Percentiles rank a stretch among this genome's conserved stretches.
phyloP scores from a whole-genome alignment of 2,329 filamentous ascomycete species.

The Aureobasidium sp. region DNA sequence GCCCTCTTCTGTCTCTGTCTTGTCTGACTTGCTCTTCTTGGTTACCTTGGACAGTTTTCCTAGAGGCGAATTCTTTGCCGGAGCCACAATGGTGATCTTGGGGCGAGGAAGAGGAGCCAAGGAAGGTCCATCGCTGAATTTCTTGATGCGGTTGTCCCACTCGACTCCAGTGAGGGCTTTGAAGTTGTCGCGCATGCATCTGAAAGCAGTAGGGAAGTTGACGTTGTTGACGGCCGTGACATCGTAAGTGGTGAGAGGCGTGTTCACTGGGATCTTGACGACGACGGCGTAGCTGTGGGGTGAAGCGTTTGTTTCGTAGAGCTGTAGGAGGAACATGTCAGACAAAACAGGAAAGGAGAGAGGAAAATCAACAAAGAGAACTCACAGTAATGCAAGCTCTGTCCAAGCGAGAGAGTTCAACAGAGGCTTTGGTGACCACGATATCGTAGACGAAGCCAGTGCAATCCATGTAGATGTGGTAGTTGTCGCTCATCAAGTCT shows the following conservation, averaged over 20 bases:
- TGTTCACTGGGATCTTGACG: conserved; percentile 22
- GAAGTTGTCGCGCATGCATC: conserved; percentile 33
- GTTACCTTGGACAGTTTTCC: not conserved
- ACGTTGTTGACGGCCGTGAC: conserved; percentile 15
- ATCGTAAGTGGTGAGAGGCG: conserved; percentile 11
- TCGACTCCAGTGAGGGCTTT: conserved; percentile 30
- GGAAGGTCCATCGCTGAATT: not conserved
- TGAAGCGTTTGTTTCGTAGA: conserved; percentile 56
- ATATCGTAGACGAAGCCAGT: conserved; percentile 58
- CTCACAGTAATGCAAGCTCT: conserved; percentile 53
- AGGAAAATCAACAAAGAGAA: conserved; percentile 2
- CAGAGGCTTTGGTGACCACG: conserved; percentile 48
- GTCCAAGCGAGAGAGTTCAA: conserved; percentile 44
- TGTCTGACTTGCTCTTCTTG: not conserved
- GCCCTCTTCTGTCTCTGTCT: not conserved
- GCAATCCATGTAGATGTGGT: conserved; percentile 56
- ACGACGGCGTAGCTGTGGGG: conserved; percentile 56
- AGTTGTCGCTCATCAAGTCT: conserved; percentile 38
- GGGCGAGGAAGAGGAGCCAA: not conserved
- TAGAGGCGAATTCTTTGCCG: not conserved
- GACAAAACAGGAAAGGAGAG: not conserved
- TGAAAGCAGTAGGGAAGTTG: conserved; percentile 28
- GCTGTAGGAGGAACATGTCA: conserved; percentile 35
- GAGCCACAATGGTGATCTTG: not conserved
- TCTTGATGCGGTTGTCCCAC: conserved; percentile 34